Evolutionary conservation across 371 early-diverging fungal genomes (phyloP).

Genomic region (Syncephalastrum sp.): DNA sequence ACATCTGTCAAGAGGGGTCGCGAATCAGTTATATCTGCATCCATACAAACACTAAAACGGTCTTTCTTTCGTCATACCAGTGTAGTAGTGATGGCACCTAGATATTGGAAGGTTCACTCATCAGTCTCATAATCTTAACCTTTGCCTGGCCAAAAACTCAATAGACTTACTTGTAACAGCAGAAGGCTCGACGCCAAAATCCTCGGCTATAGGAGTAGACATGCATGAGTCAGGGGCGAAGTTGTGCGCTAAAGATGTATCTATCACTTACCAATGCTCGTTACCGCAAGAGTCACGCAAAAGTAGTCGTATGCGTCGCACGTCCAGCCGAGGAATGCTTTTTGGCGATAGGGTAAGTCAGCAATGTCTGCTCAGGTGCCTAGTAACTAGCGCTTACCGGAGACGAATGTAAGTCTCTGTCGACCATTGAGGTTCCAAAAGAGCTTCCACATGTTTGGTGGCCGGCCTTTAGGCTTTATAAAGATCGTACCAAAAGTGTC

Average conservation of each 20-base stretch:
- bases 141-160: not conserved
- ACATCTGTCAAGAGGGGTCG: conserved; percentile 24
- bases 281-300: conserved; percentile 52
- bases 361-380: too few relatives aligned
- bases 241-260: too few relatives aligned
- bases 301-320: conserved; percentile 76
- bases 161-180: conserved; percentile 42
- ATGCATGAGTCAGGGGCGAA: not conserved
- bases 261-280: conserved; percentile 31
- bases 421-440: conserved; percentile 33
- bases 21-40: not conserved
- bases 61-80: conserved; percentile 16
- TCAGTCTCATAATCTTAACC: too few relatives aligned
- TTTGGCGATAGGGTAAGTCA: not conserved
- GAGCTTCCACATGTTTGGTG: conserved; percentile 32
- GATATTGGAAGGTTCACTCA: not conserved
- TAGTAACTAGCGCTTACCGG: conserved; percentile 24
- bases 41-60: not conserved
- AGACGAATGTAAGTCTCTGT: conserved; percentile 42
- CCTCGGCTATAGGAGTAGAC: conserved; percentile 34
- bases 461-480: conserved; percentile 31
- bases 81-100: conserved; percentile 36
- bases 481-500: conserved; percentile 20
- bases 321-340: conserved; percentile 72
- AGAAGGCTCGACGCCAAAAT: conserved; percentile 50